Evolutionary conservation across 768 basidiomycete genomes (phyloP), one percentile per base, ranked within the genome.

Genomic region (Hydnomerulius pinastri): DNA sequence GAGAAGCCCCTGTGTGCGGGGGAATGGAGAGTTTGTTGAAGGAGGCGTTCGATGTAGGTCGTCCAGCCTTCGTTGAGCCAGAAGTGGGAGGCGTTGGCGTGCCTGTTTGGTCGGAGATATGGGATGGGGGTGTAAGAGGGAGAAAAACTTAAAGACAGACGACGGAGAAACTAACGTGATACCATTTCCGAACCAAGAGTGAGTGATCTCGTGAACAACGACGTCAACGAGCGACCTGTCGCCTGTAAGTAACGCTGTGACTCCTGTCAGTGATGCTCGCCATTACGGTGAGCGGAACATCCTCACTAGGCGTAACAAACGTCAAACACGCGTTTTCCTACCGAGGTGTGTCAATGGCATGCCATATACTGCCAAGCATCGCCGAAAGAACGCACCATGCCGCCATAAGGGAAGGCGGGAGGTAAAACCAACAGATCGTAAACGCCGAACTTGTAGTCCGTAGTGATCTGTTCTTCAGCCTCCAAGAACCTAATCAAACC

Each of bases 41-140:
- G 73, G 6, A 96, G 70, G 13, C 93, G 84, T 65, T 98, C 95
- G 25, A 90, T 85, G 63, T 94, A 98, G 0, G 90, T 94, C 27
- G 95, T 97, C 87, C 90, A 95, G 23, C 92, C 88, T 73, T 94
- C 90, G 65, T 92, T 93, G 32, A 93, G 80, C 89, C 90, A 92
- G 71, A 91, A 92, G 68, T 90, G 87, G 4, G 79, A 77, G 3
- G 87, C 82, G 50, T 90, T 63, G 1, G 85, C 83, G 43, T 88
- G 86, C 0, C 85, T 80, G 52, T n/a, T n/a, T n/a, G n/a, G n/a
- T n/a, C 7, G 29, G 13, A 25, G n/a, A 2, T 23, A 25, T 9
- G 32, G 40, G 28, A n/a, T n/a, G n/a, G n/a, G n/a, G n/a, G n/a
- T n/a, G n/a, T n/a, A n/a, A n/a, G n/a, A n/a, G n/a, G n/a, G n/a